Evolutionary conservation across 352 stramenopile species (phyloP).

Genomic region (Phytophthora multivora): DNA sequence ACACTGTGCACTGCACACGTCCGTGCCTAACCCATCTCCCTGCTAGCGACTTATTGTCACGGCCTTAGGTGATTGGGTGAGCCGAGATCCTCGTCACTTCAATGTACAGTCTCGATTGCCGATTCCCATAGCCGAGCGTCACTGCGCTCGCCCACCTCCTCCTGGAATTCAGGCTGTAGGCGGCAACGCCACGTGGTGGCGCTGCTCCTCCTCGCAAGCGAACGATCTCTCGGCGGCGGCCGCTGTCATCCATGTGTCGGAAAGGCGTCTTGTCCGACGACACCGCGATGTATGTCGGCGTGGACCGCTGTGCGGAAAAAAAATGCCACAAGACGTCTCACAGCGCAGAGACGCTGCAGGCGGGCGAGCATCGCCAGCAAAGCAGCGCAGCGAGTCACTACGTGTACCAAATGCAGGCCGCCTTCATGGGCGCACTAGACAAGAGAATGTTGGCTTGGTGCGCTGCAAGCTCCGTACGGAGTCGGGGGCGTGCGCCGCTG

Average conservation of each 20-base stretch:
- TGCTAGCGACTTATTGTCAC: constrained; percentile 13
- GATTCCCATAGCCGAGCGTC: neutral
- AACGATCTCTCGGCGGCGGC: constrained; percentile 5
- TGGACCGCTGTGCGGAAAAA: constrained; percentile 10
- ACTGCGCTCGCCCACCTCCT: neutral
- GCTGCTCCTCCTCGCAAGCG: neutral
- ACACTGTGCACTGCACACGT: too few species aligned
- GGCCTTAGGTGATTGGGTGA: constrained; percentile 7
- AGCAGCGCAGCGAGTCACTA: too few species aligned
- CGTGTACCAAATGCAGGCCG: too few species aligned
- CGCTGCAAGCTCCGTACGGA: too few species aligned
- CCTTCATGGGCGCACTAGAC: too few species aligned
- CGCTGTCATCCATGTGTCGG: constrained; percentile 3
- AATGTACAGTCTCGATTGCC: neutral
- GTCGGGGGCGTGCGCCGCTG: too few species aligned
- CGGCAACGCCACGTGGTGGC: neutral
- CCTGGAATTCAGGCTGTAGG: neutral
- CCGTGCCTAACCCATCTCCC: neutral
- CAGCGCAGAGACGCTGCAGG: neutral
- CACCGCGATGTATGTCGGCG: constrained; percentile 16
- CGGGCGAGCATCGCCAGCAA: neutral
- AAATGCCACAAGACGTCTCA: constrained; percentile 2
- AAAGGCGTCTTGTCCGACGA: constrained; percentile 5
- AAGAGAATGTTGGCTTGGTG: too few species aligned
- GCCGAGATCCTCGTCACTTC: constrained; percentile 3